Conservation (phyloP, 1,139 yeast genomes). For the Yamadazyma buinensis region DNA sequence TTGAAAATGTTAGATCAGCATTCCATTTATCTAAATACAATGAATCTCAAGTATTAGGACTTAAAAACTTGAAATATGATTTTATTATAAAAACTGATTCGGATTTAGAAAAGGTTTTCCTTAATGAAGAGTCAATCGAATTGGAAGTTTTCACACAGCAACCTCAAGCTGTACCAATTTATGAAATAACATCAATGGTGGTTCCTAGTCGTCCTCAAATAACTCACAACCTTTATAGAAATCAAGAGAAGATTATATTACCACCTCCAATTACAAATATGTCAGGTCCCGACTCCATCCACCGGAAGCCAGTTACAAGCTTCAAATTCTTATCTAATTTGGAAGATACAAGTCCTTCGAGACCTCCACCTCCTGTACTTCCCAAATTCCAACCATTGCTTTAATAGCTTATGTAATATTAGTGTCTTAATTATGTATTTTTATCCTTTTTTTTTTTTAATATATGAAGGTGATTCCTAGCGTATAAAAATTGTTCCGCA, state of each 20-base stretch:
- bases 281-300: constrained; percentile 9
- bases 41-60: constrained; percentile 18
- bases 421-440: too few species aligned
- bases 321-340: constrained; percentile 23
- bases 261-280: constrained; percentile 29
- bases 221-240: constrained; percentile 10
- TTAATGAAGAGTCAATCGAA: constrained; percentile 25
- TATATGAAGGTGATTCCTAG: too few species aligned
- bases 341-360: constrained; percentile 21
- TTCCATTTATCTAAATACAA: constrained; percentile 42
- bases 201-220: constrained; percentile 12
- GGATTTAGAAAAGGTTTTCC: constrained; percentile 35
- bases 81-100: constrained; percentile 26
- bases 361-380: constrained; percentile 26
- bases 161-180: constrained; percentile 31
- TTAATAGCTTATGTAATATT: too few species aligned
- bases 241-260: constrained; percentile 22
- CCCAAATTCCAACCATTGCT: constrained; percentile 37
- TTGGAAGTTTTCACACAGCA: constrained; percentile 34
- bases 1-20: constrained; percentile 68
- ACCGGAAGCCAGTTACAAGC: constrained; percentile 6
- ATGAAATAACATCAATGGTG: constrained; percentile 33
- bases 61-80: constrained; percentile 20
- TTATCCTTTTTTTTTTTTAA: too few species aligned
- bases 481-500: too few species aligned